phyloP scores from a whole-genome alignment of 148 eudicot species.

The Hydrangea macrophylla region DNA sequence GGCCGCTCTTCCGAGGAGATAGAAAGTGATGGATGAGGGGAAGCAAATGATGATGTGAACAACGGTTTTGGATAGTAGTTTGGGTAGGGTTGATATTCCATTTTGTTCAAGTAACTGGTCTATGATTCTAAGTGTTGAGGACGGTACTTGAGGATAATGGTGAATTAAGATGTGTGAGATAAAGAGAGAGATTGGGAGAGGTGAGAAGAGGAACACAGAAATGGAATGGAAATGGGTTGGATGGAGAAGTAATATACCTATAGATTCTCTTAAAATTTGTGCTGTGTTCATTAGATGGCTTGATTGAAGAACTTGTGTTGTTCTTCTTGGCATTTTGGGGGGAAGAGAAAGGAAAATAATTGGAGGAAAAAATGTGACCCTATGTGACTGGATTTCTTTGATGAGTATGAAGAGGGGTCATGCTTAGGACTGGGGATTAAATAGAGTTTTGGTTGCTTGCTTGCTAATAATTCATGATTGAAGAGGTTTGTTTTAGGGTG shows the following conservation, averaged over 20 bases:
- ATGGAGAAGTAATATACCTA: not conserved
- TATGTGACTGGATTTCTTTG: not conserved
- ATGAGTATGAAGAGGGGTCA: not conserved
- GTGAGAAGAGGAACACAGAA: constrained; percentile 16
- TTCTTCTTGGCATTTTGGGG: constrained; percentile 7
- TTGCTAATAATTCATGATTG: constrained; percentile 3
- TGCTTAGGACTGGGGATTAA: not conserved
- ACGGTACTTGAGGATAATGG: constrained; percentile 9
- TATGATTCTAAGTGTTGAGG: not conserved
- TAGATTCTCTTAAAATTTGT: constrained; percentile 17
- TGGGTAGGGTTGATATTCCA: not conserved
- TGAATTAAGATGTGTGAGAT: constrained; percentile 17
- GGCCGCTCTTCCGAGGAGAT: constrained; percentile 6
- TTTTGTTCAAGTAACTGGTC: constrained; percentile 1
- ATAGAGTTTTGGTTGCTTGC: constrained; percentile 10
- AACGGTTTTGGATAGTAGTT: constrained; percentile 7
- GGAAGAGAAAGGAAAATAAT: not conserved
- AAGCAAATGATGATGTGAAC: constrained; percentile 1
- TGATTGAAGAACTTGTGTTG: constrained; percentile 10
- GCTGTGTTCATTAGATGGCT: constrained; percentile 9
- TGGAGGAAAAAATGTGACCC: not conserved
- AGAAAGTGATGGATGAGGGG: constrained; percentile 11
- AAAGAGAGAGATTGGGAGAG: constrained; percentile 13
- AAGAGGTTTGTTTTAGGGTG: constrained; percentile 8
- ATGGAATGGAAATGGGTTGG: constrained; percentile 12